Conservation (phyloP, 805 yeast genomes). For the Candida michaelii region DNA sequence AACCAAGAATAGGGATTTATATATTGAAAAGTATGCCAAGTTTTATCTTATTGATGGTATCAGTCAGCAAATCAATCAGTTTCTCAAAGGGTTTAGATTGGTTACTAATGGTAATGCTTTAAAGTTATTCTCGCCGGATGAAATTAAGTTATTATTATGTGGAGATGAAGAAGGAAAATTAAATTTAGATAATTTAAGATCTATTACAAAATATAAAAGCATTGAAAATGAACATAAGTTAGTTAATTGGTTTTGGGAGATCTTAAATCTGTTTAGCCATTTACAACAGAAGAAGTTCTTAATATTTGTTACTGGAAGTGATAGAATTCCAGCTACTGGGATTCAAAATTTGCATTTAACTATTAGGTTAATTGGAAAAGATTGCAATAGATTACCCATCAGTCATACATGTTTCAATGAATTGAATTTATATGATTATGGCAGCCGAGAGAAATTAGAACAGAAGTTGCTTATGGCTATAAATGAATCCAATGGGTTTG, state of each 20-base stretch:
- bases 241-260: slow-evolving; percentile 87
- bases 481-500: slow-evolving; percentile 83
- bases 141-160: slow-evolving; percentile 72
- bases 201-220: slow-evolving; percentile 65
- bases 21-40: slow-evolving; percentile 60
- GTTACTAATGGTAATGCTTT: slow-evolving; percentile 82
- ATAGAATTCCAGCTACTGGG: slow-evolving; percentile 91
- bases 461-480: slow-evolving; percentile 68
- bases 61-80: slow-evolving; percentile 51
- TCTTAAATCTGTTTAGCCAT: slow-evolving; percentile 47
- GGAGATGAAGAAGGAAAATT: slow-evolving; percentile 69
- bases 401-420: slow-evolving; percentile 97
- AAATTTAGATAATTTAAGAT: slow-evolving; percentile 64
- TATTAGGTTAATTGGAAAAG: slow-evolving; percentile 49
- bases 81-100: slow-evolving; percentile 67
- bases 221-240: slow-evolving; percentile 37
- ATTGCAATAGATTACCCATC: slow-evolving; percentile 61
- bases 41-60: slow-evolving; percentile 61
- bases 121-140: slow-evolving; percentile 77
- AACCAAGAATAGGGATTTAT: slow-evolving; percentile 54
- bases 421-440: slow-evolving; percentile 70
- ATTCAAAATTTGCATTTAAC: slow-evolving; percentile 66
- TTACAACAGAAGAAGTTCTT: slow-evolving; percentile 61
- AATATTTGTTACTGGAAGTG: slow-evolving; percentile 85
- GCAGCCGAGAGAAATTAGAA: slow-evolving; percentile 50